phyloP scores from a whole-genome alignment of 2,329 filamentous ascomycete species.

The Fusarium avenaceum region DNA sequence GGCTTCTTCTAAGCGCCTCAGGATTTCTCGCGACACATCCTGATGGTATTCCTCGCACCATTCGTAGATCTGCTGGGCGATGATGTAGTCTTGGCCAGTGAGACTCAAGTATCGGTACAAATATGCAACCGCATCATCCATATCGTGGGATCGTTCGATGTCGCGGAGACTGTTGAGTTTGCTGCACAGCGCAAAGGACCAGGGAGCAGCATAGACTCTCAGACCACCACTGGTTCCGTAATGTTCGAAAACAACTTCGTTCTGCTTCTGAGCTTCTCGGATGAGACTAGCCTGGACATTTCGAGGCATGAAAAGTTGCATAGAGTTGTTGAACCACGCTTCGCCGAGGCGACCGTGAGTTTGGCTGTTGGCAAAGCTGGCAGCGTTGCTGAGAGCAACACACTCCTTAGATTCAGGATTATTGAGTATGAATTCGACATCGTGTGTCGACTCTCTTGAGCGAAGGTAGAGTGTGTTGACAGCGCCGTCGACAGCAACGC shows the following conservation, averaged over 20 bases:
- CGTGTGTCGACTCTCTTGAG: constrained; percentile 38
- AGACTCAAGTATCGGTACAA: constrained; percentile 29
- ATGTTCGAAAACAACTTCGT: constrained; percentile 38
- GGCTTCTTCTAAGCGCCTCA: constrained; percentile 26
- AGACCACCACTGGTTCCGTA: constrained; percentile 30
- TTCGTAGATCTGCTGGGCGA: constrained; percentile 9
- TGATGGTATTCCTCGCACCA: constrained; percentile 41
- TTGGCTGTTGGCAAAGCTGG: constrained; percentile 38
- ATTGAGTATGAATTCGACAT: constrained; percentile 42
- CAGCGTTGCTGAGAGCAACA: constrained; percentile 31
- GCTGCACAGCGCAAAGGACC: constrained; percentile 41
- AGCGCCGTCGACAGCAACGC: constrained; percentile 40
- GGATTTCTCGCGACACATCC: constrained; percentile 24
- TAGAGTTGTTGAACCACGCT: constrained; percentile 45
- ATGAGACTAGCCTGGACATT: constrained; percentile 30
- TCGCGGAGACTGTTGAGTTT: constrained; percentile 43
- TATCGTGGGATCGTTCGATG: constrained; percentile 36
- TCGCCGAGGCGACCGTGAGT: constrained; percentile 34
- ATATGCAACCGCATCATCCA: constrained; percentile 42
- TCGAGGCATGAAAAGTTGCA: constrained; percentile 38
- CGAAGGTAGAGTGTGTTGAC: constrained; percentile 42
- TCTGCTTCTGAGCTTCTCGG: constrained; percentile 27
- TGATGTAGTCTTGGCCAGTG: constrained; percentile 12
- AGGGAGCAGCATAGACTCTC: constrained; percentile 40
- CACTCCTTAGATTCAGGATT: constrained; percentile 31